phyloP scores from a whole-genome alignment of 306 rosid species.

The Prunus kanzakura region DNA sequence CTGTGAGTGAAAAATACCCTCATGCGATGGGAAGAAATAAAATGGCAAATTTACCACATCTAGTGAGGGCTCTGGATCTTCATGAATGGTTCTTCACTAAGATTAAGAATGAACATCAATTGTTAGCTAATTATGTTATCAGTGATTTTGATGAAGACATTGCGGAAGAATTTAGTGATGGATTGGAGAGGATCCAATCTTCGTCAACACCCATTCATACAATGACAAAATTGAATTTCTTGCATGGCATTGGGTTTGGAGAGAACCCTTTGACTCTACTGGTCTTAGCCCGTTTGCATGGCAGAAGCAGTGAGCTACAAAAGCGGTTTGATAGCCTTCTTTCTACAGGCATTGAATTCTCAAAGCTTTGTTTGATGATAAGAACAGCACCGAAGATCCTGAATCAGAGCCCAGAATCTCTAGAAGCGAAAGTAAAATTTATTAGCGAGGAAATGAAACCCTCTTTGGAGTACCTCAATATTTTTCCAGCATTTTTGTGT shows the following conservation, averaged over 20 bases:
- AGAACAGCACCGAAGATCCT: slow-evolving; percentile 48
- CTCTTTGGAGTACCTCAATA: slow-evolving; percentile 38
- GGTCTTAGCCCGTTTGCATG: slow-evolving; percentile 49
- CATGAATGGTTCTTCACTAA: slow-evolving; percentile 60
- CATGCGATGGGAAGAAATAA: slow-evolving; percentile 57
- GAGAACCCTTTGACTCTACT: slow-evolving; percentile 59
- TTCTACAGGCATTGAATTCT: slow-evolving; percentile 48
- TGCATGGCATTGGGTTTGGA: slow-evolving; percentile 74
- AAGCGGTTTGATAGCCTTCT: slow-evolving; percentile 64
- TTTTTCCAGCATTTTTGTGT: slow-evolving; percentile 60
- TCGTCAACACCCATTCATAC: slow-evolving; percentile 39
- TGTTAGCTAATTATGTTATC: slow-evolving; percentile 39
- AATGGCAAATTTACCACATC: slow-evolving; percentile 63
- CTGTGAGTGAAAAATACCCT: slow-evolving; percentile 33
- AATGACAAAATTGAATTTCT: slow-evolving; percentile 57
- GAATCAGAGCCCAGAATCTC: slow-evolving; percentile 51
- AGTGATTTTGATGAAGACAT: slow-evolving; percentile 37
- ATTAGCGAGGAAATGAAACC: slow-evolving; percentile 52
- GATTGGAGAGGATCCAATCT: slow-evolving; percentile 40
- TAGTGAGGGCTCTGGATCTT: slow-evolving; percentile 66
- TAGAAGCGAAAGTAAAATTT: slow-evolving; percentile 56
- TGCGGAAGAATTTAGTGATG: slow-evolving; percentile 29
- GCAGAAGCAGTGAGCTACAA: slow-evolving; percentile 39
- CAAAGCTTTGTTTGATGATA: slow-evolving; percentile 53
- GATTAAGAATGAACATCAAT: slow-evolving; percentile 46